Evolutionary conservation across 1,139 yeast species (phyloP).

Genomic region (Suhomyces anneliseae): DNA sequence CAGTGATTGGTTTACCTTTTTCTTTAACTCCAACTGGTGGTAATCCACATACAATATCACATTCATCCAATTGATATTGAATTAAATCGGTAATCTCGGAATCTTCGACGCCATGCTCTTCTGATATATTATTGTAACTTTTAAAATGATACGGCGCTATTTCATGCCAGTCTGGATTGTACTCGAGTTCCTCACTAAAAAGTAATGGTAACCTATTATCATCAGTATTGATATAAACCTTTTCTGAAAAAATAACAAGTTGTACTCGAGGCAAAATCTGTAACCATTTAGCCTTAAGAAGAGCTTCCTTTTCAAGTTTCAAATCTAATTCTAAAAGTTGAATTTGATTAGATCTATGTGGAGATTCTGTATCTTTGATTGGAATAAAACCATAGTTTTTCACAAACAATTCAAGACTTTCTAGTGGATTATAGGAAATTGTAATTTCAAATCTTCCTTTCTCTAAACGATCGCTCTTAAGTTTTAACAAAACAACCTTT

Average conservation of each 20-base stretch:
- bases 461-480: slow-evolving; percentile 18
- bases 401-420: slow-evolving; percentile 48
- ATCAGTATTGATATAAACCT: slow-evolving; percentile 12
- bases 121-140: slow-evolving; percentile 10
- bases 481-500: slow-evolving; percentile 46
- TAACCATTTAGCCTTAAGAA: slow-evolving; percentile 21
- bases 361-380: neutral
- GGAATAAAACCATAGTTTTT: slow-evolving; percentile 63
- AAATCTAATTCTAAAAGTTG: slow-evolving; percentile 13
- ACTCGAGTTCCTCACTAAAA: slow-evolving; percentile 17
- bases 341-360: slow-evolving; percentile 3
- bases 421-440: slow-evolving; percentile 50
- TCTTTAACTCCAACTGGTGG: slow-evolving; percentile 18
- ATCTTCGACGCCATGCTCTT: slow-evolving; percentile 12
- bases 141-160: slow-evolving; percentile 9
- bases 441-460: slow-evolving; percentile 36
- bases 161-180: slow-evolving; percentile 18
- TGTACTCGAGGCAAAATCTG: slow-evolving; percentile 18
- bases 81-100: slow-evolving; percentile 14
- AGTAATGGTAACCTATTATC: slow-evolving; percentile 17
- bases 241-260: slow-evolving; percentile 5
- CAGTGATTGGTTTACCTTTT: slow-evolving; percentile 13
- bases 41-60: slow-evolving; percentile 15
- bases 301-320: slow-evolving; percentile 3
- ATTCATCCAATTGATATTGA: slow-evolving; percentile 16